These are phyloP conservation scores for Malassezia vespertilionis DNA, from an alignment of 1,284 basidiomycete genomes.

Conservation along the genomic window DNA sequence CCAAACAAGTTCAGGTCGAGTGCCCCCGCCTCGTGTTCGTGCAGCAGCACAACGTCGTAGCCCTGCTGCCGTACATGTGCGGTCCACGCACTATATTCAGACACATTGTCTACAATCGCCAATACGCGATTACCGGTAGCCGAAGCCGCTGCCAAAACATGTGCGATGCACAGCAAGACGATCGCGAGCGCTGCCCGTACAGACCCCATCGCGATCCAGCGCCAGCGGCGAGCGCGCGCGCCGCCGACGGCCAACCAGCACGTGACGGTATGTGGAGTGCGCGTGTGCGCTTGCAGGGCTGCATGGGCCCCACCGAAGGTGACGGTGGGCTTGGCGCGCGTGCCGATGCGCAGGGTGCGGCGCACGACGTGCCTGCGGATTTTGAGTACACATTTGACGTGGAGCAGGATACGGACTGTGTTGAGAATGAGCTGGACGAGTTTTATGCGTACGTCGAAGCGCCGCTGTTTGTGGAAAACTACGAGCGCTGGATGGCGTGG, in stretches of 20 bases:
- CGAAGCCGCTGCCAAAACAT: conserved; percentile 11
- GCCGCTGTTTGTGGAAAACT: conserved; percentile 74
- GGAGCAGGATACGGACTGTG: conserved; percentile 68
- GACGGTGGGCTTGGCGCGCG: neutral
- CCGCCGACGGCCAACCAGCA: neutral
- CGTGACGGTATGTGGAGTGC: neutral
- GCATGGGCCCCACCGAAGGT: neutral
- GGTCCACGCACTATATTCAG: conserved; percentile 15
- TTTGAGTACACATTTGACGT: no score
- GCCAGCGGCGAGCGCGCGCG: neutral
- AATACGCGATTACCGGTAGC: conserved; percentile 37
- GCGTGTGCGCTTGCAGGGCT: neutral
- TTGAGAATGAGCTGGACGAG: conserved; percentile 91
- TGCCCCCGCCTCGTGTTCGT: conserved; percentile 15
- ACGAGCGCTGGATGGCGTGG: conserved; percentile 69
- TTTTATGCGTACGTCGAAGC: conserved; percentile 98
- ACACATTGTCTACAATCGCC: conserved; percentile 23
- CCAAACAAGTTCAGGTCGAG: conserved; percentile 27
- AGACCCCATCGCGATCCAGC: conserved; percentile 3
- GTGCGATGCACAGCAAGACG: neutral
- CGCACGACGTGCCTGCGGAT: conserved; percentile 1
- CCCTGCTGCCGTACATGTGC: no score
- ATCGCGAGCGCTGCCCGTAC: neutral
- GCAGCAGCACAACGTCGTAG: conserved; percentile 18
- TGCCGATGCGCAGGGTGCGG: no score